Evolutionary conservation across 768 basidiomycete species (phyloP).

Genomic region (Gloeostereum incarnatum): DNA sequence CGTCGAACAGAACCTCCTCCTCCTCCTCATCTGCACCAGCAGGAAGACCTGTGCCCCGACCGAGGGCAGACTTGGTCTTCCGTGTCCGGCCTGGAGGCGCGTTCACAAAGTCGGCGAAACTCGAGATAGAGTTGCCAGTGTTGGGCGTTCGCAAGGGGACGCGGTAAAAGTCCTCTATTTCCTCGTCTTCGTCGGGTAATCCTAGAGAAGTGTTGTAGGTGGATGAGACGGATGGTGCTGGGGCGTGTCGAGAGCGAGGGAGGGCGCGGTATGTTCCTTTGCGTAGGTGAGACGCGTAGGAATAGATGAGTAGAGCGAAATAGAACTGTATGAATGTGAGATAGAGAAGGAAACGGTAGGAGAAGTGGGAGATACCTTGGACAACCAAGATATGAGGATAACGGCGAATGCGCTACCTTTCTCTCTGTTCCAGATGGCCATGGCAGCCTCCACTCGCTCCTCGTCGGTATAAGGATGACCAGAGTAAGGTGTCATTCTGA

Average conservation of each 20-base stretch:
- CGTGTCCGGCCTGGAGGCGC: constrained; percentile 30
- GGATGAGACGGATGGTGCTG: constrained; percentile 17
- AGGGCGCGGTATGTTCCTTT: constrained; percentile 85
- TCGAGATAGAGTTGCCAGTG: constrained; percentile 34
- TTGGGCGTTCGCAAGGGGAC: constrained; percentile 44
- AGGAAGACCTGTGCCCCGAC: not conserved
- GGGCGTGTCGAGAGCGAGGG: constrained; percentile 41
- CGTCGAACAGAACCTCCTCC: constrained; percentile 54
- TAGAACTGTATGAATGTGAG: constrained; percentile 55
- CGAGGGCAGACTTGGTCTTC: constrained; percentile 5
- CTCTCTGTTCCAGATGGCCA: constrained; percentile 83
- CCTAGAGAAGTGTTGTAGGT: constrained; percentile 29
- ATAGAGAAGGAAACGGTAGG: constrained; percentile 3
- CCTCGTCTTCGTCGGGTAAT: constrained; percentile 42
- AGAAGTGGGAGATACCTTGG: constrained; percentile 55
- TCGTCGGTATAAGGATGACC: constrained; percentile 49
- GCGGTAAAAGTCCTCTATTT: constrained; percentile 60
- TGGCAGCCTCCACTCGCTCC: constrained; percentile 65
- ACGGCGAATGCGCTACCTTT: constrained; percentile 72
- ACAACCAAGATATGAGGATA: constrained; percentile 76
- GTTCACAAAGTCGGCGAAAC: constrained; percentile 57
- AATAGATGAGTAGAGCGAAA: constrained; percentile 85
- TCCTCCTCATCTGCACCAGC: constrained; percentile 26
- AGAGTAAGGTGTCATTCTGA: constrained; percentile 44
- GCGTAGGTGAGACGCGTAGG: constrained; percentile 87